These are phyloP conservation scores for Yarrowia sp. DNA, from an alignment of 805 yeast species.

Conservation along the genomic window DNA sequence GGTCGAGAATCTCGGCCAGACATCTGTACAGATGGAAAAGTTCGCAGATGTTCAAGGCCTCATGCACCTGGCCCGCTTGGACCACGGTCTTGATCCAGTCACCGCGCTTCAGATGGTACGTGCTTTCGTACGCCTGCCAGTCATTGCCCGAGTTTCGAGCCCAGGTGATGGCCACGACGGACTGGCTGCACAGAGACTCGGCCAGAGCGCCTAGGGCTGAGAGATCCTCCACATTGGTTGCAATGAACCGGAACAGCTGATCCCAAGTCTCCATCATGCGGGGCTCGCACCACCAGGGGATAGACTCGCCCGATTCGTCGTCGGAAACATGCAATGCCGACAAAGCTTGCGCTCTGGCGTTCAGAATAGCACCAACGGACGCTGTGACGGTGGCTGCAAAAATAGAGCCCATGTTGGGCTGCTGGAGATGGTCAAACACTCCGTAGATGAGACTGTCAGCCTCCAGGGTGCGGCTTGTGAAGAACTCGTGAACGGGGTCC, in stretches of 20 bases:
- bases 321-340: neutral
- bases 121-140: conserved; percentile 21
- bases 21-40: conserved; percentile 69
- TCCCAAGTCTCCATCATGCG: conserved; percentile 33
- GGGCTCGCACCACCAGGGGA: conserved; percentile 16
- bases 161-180: conserved; percentile 16
- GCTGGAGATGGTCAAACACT: neutral
- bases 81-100: conserved; percentile 67
- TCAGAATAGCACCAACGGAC: conserved; percentile 3
- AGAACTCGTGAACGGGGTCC: conserved; percentile 4
- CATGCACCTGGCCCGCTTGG: conserved; percentile 57
- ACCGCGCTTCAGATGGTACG: conserved; percentile 49
- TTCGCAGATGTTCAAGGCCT: conserved; percentile 70
- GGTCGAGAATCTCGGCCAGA: conserved; percentile 62
- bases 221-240: neutral
- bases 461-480: conserved; percentile 11
- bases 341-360: neutral
- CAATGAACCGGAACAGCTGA: conserved; percentile 9
- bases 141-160: conserved; percentile 14
- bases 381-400: neutral
- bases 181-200: conserved; percentile 2
- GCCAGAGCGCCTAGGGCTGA: conserved; percentile 6
- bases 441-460: conserved; percentile 8
- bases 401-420: neutral
- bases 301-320: neutral